These are phyloP conservation scores for Lactarius indigo DNA, from an alignment of 768 basidiomycete species.

Conservation along the genomic window DNA sequence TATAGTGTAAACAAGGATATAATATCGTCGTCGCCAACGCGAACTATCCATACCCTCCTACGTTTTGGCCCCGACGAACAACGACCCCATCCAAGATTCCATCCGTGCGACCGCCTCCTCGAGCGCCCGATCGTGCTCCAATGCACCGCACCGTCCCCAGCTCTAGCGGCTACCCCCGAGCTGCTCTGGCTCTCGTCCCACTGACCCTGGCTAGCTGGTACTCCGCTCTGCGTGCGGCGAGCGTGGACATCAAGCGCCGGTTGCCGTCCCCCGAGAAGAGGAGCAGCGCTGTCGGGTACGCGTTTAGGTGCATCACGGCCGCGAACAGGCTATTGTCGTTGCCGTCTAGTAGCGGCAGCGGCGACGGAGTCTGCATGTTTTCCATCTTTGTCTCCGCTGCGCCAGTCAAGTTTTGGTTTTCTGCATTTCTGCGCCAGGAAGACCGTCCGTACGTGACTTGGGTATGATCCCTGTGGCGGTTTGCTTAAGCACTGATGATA, in stretches of 20 bases:
- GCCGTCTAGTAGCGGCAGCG: background rate
- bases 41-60: background rate
- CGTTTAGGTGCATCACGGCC: constrained; percentile 48
- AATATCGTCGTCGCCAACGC: background rate
- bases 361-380: constrained; percentile 26
- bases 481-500: background rate
- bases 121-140: constrained; percentile 81
- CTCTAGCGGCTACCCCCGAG: constrained; percentile 41
- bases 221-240: constrained; percentile 32
- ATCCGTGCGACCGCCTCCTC: no score
- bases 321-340: background rate
- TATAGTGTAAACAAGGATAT: background rate
- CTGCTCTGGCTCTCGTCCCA: constrained; percentile 66
- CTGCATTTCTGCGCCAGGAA: background rate
- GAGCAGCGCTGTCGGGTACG: constrained; percentile 57
- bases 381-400: background rate
- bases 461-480: background rate
- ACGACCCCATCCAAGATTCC: constrained; percentile 76
- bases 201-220: constrained; percentile 51
- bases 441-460: background rate
- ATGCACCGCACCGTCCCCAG: constrained; percentile 48
- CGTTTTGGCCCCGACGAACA: constrained; percentile 66
- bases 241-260: constrained; percentile 70
- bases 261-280: constrained; percentile 88
- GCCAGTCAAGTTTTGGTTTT: background rate